These are phyloP conservation scores for Coemansia sp. DNA, from an alignment of 192 early-diverging fungal species.

Conservation along the genomic window DNA sequence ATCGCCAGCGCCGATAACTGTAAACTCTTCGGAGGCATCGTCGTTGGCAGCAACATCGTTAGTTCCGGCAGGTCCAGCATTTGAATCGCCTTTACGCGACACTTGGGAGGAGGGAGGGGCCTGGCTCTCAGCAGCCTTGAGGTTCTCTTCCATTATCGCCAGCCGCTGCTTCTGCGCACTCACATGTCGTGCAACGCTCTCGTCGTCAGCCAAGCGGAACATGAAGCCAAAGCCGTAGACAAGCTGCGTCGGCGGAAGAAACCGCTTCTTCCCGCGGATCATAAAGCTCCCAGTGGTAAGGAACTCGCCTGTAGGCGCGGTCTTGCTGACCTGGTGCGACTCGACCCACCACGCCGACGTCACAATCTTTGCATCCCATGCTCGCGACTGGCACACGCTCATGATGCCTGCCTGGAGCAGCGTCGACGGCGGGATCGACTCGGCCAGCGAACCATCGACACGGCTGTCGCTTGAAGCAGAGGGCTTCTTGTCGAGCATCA, in stretches of 20 bases:
- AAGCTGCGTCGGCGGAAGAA: slow-evolving; percentile 88
- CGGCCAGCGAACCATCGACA: slow-evolving; percentile 13
- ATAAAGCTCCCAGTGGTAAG: slow-evolving; percentile 89
- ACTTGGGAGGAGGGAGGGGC: not conserved
- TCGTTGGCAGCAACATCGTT: no score
- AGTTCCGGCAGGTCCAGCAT: no score
- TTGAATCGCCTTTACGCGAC: not conserved
- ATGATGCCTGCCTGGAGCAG: slow-evolving; percentile 94
- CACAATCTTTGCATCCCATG: slow-evolving; percentile 97
- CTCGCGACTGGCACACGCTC: slow-evolving; percentile 90
- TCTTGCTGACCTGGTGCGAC: slow-evolving; percentile 83
- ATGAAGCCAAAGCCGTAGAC: slow-evolving; percentile 96
- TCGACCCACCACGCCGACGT: slow-evolving; percentile 95
- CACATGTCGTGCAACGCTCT: slow-evolving; percentile 72
- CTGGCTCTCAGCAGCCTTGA: slow-evolving; percentile 8
- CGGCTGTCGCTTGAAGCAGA: slow-evolving; percentile 12
- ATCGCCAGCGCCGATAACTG: slow-evolving; percentile 8
- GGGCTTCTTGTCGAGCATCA: slow-evolving; percentile 3
- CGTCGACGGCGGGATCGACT: slow-evolving; percentile 81
- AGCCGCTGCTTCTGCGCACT: slow-evolving; percentile 60
- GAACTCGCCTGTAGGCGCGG: slow-evolving; percentile 89
- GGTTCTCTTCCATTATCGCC: slow-evolving; percentile 40
- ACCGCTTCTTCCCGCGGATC: slow-evolving; percentile 93
- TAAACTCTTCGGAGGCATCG: slow-evolving; percentile 6
- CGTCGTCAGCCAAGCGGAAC: slow-evolving; percentile 84